These are phyloP conservation scores for Vanderwaltozyma verrucispora DNA, from an alignment of 805 yeast genomes.

Conservation along the genomic window DNA sequence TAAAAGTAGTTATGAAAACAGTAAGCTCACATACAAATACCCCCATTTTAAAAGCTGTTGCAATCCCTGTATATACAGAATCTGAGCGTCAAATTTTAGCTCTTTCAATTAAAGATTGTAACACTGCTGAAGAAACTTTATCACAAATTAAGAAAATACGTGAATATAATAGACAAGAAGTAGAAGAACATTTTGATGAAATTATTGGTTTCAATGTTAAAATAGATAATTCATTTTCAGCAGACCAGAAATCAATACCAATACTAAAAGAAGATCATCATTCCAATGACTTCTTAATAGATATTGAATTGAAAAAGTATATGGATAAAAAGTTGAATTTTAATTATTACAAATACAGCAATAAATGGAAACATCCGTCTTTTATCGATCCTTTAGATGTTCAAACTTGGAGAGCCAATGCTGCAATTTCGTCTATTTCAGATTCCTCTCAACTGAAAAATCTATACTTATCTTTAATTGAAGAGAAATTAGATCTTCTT, in stretches of 20 bases:
- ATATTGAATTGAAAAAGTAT: conserved; percentile 32
- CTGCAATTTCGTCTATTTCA: conserved; percentile 19
- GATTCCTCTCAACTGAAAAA: conserved; percentile 6
- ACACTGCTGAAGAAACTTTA: conserved; percentile 5
- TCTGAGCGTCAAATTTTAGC: conserved; percentile 16
- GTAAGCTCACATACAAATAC: conserved; percentile 8
- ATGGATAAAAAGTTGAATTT: conserved; percentile 13
- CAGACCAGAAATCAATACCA: conserved; percentile 11
- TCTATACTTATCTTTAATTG: conserved; percentile 13
- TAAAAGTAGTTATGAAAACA: conserved; percentile 18
- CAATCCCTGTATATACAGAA: conserved; percentile 23
- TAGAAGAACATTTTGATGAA: conserved; percentile 9
- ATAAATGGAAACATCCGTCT: conserved; percentile 13
- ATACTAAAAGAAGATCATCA: conserved; percentile 14
- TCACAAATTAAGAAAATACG: conserved; percentile 12
- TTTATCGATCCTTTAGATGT: conserved; percentile 21
- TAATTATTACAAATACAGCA: conserved; percentile 10
- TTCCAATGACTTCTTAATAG: conserved; percentile 34
- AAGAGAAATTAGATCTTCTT: conserved; percentile 11
- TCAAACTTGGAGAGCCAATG: conserved; percentile 28
- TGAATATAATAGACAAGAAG: conserved; percentile 7
- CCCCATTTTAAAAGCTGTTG: conserved; percentile 28
- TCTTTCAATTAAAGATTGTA: conserved; percentile 4
- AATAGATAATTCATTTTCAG: conserved; percentile 30
- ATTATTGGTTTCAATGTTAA: conserved; percentile 32